These are phyloP conservation scores for Podospora didyma DNA, from an alignment of 495 filamentous ascomycete species.

Conservation along the genomic window DNA sequence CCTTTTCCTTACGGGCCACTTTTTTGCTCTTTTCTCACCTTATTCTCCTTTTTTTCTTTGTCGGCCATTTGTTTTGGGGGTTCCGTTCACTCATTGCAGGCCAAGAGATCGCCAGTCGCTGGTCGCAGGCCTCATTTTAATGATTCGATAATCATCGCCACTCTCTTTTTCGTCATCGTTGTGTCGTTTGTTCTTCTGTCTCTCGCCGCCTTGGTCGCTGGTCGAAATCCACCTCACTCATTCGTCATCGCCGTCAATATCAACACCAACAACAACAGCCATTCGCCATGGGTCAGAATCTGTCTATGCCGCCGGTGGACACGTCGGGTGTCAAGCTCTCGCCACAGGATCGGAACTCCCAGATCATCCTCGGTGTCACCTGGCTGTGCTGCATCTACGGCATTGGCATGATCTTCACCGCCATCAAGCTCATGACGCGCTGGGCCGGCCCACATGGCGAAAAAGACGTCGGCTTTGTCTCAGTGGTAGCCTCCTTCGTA, in stretches of 20 bases:
- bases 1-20: not conserved
- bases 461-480: constrained; percentile 19
- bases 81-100: constrained; percentile 1
- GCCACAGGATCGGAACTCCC: constrained; percentile 18
- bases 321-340: constrained; percentile 21
- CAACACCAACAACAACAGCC: too few relatives aligned
- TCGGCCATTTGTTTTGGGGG: not conserved
- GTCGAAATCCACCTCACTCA: constrained; percentile 2
- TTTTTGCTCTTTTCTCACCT: not conserved
- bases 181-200: not conserved
- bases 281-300: constrained; percentile 34
- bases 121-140: not conserved
- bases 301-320: constrained; percentile 26
- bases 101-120: not conserved
- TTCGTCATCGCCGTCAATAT: too few relatives aligned
- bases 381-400: constrained; percentile 30
- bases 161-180: not conserved
- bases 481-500: constrained; percentile 25
- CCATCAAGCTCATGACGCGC: constrained; percentile 26
- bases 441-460: constrained; percentile 30
- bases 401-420: constrained; percentile 33
- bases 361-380: constrained; percentile 27
- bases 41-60: constrained; percentile 10
- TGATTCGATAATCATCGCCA: not conserved
- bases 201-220: constrained; percentile 5